These are phyloP conservation scores for Juglanconis sp. DNA, from an alignment of 2,329 filamentous ascomycete genomes.

Conservation along the genomic window DNA sequence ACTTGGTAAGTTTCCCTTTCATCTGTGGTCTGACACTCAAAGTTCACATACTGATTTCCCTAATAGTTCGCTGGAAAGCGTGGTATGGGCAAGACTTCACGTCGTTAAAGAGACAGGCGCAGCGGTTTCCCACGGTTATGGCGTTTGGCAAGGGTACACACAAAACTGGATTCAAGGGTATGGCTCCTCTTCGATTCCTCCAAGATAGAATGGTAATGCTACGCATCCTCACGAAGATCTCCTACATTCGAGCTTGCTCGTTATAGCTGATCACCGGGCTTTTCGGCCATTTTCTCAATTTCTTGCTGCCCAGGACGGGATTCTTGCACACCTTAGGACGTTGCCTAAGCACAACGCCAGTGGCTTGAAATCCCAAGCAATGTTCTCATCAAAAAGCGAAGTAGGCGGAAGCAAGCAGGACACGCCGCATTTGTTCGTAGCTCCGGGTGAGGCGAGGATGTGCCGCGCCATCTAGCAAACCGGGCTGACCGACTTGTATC, in stretches of 20 bases:
- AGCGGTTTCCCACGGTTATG: slow-evolving; percentile 9
- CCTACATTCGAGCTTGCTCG: not conserved
- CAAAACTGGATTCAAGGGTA: slow-evolving; percentile 6
- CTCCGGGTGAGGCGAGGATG: too few species aligned
- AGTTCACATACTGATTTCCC: slow-evolving; percentile 29
- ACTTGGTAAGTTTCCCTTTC: slow-evolving; percentile 66
- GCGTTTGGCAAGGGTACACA: slow-evolving; percentile 13
- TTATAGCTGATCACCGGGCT: too few species aligned
- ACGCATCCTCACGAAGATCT: not conserved
- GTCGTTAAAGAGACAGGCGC: slow-evolving; percentile 49
- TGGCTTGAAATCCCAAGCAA: too few species aligned
- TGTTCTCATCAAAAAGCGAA: too few species aligned
- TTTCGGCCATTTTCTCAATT: not conserved
- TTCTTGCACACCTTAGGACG: too few species aligned
- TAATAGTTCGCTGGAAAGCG: slow-evolving; percentile 83
- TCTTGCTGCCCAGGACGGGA: not conserved
- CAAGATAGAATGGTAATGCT: not conserved
- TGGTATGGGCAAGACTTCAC: slow-evolving; percentile 83
- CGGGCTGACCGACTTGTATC: too few species aligned
- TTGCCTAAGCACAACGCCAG: too few species aligned
- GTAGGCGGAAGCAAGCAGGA: too few species aligned
- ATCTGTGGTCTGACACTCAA: too few species aligned
- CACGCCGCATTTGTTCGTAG: too few species aligned
- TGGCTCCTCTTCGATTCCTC: not conserved
- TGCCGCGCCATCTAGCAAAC: too few species aligned